Evolutionary conservation across 78 protist genomes (phyloP).

Genomic region (Dictyostelium discoideum): DNA sequence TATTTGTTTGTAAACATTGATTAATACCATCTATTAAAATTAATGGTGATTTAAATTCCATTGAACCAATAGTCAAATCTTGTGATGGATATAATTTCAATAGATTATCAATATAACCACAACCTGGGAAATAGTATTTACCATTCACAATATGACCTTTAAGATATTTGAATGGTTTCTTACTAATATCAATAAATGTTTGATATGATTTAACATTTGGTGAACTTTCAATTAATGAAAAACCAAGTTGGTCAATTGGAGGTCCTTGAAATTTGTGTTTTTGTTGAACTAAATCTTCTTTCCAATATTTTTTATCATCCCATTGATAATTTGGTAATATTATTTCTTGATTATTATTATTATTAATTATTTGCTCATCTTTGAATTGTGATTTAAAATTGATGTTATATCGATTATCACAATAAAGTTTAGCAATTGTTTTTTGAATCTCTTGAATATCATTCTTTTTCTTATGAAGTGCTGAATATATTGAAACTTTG

Average conservation of each 20-base stretch:
- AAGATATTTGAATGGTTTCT: background rate
- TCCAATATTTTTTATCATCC: slow-evolving; percentile 20
- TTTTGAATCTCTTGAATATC: background rate
- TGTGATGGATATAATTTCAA: background rate
- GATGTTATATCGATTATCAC: background rate
- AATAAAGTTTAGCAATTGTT: background rate
- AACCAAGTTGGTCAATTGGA: background rate
- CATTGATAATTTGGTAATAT: slow-evolving; percentile 4
- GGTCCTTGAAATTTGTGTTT: slow-evolving; percentile 11
- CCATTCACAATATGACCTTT: slow-evolving; percentile 19
- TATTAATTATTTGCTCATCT: background rate
- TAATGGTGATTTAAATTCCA: slow-evolving; percentile 20
- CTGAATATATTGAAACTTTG: background rate
- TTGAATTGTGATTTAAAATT: background rate
- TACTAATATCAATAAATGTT: background rate
- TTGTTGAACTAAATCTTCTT: background rate
- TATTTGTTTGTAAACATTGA: background rate
- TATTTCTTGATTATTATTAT: background rate
- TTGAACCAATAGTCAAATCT: background rate
- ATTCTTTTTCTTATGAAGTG: background rate
- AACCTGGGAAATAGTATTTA: slow-evolving; percentile 29
- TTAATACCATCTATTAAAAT: background rate
- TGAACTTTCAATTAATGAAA: slow-evolving; percentile 34
- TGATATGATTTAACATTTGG: slow-evolving; percentile 26
- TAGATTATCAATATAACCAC: slow-evolving; percentile 33